These are phyloP conservation scores for Solanum lycopersicoides DNA, from an alignment of 257 asterid genomes.

Conservation along the genomic window DNA sequence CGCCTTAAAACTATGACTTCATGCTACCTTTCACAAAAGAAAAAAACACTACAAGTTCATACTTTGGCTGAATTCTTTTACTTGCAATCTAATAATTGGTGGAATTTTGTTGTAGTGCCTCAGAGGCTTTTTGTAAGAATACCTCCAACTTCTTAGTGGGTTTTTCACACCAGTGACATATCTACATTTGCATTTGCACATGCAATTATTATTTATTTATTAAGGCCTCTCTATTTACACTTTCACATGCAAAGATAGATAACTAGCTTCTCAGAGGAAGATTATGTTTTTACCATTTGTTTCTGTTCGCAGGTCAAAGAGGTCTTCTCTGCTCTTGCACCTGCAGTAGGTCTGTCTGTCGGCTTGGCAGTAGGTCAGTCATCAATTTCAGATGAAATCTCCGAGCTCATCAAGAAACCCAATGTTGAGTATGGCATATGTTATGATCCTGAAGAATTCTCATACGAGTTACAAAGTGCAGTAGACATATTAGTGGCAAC, in stretches of 20 bases:
- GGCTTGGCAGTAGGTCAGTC: constrained; percentile 98
- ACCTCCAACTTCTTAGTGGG: background rate
- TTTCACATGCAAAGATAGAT: background rate
- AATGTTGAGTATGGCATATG: constrained; percentile 30
- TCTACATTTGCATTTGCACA: background rate
- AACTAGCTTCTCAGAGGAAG: background rate
- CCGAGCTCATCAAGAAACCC: constrained; percentile 67
- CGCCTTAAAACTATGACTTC: background rate
- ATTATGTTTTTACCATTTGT: background rate
- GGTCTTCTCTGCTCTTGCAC: constrained; percentile 66
- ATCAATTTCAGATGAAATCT: constrained; percentile 79
- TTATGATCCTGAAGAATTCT: constrained; percentile 37
- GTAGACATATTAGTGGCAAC: constrained; percentile 96
- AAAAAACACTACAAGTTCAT: background rate
- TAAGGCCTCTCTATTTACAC: background rate
- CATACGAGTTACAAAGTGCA: constrained; percentile 40
- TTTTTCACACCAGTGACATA: background rate
- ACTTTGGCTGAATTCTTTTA: background rate
- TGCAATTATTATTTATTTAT: background rate
- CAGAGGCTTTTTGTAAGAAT: background rate
- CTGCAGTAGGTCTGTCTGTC: constrained; percentile 91
- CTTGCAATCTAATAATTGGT: background rate
- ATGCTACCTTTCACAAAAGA: background rate
- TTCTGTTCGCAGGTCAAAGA: constrained; percentile 65
- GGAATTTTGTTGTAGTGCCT: background rate